Percentiles rank a stretch among this genome's conserved stretches.
Evolutionary conservation across 345 rosid species (phyloP).

Genomic region (Durio zibethinus): DNA sequence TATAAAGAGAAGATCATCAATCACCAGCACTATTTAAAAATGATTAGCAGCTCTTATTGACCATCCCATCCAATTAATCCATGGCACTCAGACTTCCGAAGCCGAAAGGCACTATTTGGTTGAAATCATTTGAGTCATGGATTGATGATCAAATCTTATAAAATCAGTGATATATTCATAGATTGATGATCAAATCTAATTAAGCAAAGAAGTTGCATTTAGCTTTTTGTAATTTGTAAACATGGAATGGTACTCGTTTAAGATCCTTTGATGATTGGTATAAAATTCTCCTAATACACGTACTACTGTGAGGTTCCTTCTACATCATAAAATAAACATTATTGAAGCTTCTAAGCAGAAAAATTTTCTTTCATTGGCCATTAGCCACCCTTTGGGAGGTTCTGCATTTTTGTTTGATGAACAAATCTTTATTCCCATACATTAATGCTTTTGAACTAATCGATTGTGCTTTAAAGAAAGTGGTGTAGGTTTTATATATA

Average conservation of each 20-base stretch:
- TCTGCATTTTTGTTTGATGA: constrained; percentile 1
- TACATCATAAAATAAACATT: not conserved
- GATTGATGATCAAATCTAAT: not conserved
- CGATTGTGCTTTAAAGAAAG: not conserved
- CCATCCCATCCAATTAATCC: not conserved
- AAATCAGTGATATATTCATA: not conserved
- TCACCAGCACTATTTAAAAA: not conserved
- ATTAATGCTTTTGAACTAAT: not conserved
- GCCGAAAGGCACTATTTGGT: not conserved
- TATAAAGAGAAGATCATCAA: not conserved
- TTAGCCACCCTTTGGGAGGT: not conserved
- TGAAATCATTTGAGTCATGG: not conserved
- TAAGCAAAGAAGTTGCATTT: not conserved
- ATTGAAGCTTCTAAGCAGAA: not conserved
- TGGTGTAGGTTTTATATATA: not conserved
- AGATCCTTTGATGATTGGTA: not conserved
- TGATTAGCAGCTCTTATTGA: not conserved
- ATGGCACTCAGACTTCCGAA: not conserved
- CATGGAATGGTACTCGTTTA: not conserved
- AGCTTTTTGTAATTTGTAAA: not conserved
- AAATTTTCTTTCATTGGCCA: too few relatives aligned
- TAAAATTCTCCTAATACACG: not conserved
- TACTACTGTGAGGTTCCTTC: not conserved
- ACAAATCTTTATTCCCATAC: not conserved
- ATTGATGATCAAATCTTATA: not conserved